phyloP scores from a whole-genome alignment of 345 rosid genomes.

The Salix exigua region DNA sequence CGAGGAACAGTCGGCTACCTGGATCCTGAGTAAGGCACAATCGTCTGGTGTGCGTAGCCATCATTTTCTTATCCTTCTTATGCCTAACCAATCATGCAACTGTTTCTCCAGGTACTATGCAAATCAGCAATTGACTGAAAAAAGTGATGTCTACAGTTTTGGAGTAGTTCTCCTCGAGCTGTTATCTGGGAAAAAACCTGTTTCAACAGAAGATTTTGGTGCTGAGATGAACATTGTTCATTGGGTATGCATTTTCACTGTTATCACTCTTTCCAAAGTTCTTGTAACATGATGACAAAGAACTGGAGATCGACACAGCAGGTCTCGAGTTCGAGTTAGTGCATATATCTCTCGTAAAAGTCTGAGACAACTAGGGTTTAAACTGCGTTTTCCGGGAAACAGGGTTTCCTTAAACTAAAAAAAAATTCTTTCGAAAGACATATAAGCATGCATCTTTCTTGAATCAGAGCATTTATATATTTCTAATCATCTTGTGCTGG shows the following conservation, averaged over 20 bases:
- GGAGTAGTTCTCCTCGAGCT: constrained; percentile 95
- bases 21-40: constrained; percentile 79
- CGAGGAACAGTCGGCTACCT: constrained; percentile 93
- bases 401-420: too few species aligned
- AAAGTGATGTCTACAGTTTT: constrained; percentile 95
- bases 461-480: neutral
- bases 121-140: constrained; percentile 83
- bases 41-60: neutral
- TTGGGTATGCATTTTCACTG: constrained; percentile 53
- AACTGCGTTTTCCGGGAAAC: too few species aligned
- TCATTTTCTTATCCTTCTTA: neutral
- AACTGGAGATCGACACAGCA: too few species aligned
- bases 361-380: too few species aligned
- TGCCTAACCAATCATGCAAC: neutral
- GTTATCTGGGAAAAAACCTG: constrained; percentile 85
- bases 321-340: too few species aligned
- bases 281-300: too few species aligned
- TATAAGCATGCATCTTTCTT: neutral
- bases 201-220: constrained; percentile 80
- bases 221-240: constrained; percentile 82
- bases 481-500: neutral
- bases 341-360: too few species aligned
- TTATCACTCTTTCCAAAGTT: neutral
- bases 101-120: constrained; percentile 68
- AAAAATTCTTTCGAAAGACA: neutral